phyloP scores from a whole-genome alignment of 2,329 filamentous ascomycete genomes.

The Aspergillus transmontanensis region DNA sequence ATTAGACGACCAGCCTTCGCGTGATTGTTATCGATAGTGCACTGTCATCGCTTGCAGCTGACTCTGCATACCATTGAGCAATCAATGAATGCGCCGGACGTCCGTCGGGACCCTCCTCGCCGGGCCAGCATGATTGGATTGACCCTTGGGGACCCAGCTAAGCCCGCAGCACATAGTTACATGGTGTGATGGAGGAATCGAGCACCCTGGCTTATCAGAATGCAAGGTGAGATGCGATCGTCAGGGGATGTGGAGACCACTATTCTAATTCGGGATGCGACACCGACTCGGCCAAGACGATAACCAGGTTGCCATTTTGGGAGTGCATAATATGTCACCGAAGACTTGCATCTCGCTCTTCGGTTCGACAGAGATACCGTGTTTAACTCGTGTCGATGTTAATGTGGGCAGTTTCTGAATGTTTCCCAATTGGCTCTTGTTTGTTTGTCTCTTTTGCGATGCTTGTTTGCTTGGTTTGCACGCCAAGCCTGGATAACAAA shows the following conservation, averaged over 20 bases:
- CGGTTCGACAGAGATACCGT: too few species aligned
- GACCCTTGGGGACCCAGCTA: not conserved
- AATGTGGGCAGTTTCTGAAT: too few species aligned
- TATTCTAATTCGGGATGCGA: not conserved
- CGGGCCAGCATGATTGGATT: slow-evolving; percentile 7
- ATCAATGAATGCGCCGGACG: slow-evolving; percentile 5
- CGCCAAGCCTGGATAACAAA: not conserved
- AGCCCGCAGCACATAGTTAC: slow-evolving; percentile 6
- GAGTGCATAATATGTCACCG: not conserved
- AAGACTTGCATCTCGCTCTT: too few species aligned
- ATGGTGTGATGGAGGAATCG: slow-evolving; percentile 8
- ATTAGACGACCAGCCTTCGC: not conserved
- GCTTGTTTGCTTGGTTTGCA: not conserved
- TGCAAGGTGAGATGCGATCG: slow-evolving; percentile 5
- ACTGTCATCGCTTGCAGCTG: not conserved
- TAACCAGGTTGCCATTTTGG: not conserved
- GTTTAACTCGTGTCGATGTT: too few species aligned
- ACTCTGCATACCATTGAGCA: not conserved
- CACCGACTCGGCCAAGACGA: not conserved
- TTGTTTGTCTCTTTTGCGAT: not conserved
- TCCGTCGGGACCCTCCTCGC: not conserved
- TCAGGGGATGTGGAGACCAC: slow-evolving; percentile 12
- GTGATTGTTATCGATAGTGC: slow-evolving; percentile 1
- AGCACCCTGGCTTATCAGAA: slow-evolving; percentile 6
- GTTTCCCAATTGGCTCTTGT: not conserved